phyloP scores from a whole-genome alignment of 169 alveolate genomes.

The Cryptosporidium viatorum region DNA sequence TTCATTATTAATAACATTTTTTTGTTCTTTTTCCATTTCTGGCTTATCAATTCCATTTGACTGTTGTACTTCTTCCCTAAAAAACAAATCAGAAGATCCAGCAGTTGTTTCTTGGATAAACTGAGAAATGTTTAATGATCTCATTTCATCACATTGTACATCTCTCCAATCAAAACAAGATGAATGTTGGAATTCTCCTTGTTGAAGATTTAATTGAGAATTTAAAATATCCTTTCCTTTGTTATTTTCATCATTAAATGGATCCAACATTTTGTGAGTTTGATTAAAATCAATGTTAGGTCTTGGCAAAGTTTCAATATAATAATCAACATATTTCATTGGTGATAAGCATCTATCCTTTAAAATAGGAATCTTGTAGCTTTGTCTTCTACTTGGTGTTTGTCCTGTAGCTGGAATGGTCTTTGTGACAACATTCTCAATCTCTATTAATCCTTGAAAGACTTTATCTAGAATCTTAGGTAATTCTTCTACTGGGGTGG shows the following conservation, averaged over 20 bases:
- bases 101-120: constrained; percentile 10
- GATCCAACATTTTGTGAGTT: constrained; percentile 48
- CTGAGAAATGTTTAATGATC: constrained; percentile 9
- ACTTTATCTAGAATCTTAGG: not conserved
- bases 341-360: constrained; percentile 61
- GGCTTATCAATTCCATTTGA: not conserved
- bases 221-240: not conserved
- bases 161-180: not conserved
- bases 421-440: constrained; percentile 13
- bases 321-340: constrained; percentile 41
- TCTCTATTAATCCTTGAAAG: not conserved
- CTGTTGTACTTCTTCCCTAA: not conserved
- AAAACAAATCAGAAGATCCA: not conserved
- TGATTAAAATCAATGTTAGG: constrained; percentile 51
- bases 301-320: constrained; percentile 22
- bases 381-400: constrained; percentile 53
- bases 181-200: not conserved
- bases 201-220: not conserved
- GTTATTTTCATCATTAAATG: not conserved
- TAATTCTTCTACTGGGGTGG: not conserved
- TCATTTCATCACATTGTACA: not conserved
- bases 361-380: constrained; percentile 15
- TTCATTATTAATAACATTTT: not conserved
- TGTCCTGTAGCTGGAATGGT: not conserved
- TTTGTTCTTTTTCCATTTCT: not conserved